phyloP scores from a whole-genome alignment of 148 eudicot genomes.

The Persicaria tinctoria region DNA sequence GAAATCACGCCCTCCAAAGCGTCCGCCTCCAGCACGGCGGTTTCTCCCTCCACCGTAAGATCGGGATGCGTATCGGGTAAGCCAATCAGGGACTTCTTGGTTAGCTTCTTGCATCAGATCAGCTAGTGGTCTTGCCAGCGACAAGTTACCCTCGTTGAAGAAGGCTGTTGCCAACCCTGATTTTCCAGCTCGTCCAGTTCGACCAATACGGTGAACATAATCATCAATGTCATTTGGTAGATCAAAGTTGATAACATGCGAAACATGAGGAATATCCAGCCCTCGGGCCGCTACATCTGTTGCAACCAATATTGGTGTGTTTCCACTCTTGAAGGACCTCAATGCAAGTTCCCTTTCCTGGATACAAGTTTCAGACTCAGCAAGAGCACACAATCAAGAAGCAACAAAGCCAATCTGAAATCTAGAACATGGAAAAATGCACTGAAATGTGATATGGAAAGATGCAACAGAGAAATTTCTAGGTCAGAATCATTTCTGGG shows the following conservation, averaged over 20 bases:
- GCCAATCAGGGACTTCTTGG: constrained; percentile 81
- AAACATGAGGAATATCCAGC: constrained; percentile 75
- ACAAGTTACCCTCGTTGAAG: constrained; percentile 54
- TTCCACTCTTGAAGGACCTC: constrained; percentile 66
- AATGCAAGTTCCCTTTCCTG: constrained; percentile 90
- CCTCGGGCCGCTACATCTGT: constrained; percentile 95
- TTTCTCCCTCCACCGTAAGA: constrained; percentile 47
- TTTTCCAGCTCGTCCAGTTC: constrained; percentile 93
- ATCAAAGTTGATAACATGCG: constrained; percentile 82
- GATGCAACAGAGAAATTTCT: neutral
- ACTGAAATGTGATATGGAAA: neutral
- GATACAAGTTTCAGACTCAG: neutral
- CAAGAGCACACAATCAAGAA: neutral
- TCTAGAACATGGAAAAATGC: neutral
- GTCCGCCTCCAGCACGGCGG: constrained; percentile 43
- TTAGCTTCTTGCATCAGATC: constrained; percentile 82
- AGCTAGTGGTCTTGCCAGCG: constrained; percentile 50
- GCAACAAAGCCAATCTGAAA: neutral
- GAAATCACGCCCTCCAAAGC: constrained; percentile 70
- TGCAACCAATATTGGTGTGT: constrained; percentile 74
- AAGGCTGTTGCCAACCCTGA: constrained; percentile 86
- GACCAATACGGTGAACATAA: constrained; percentile 84
- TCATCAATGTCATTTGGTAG: constrained; percentile 91
- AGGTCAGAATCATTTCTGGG: neutral
- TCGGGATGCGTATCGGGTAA: constrained; percentile 48